A percentile compares a stretch with the other conserved stretches of the same genome.
Evolutionary conservation across 305 asterid species (phyloP).

Genomic region (Nicotiana rustica): DNA sequence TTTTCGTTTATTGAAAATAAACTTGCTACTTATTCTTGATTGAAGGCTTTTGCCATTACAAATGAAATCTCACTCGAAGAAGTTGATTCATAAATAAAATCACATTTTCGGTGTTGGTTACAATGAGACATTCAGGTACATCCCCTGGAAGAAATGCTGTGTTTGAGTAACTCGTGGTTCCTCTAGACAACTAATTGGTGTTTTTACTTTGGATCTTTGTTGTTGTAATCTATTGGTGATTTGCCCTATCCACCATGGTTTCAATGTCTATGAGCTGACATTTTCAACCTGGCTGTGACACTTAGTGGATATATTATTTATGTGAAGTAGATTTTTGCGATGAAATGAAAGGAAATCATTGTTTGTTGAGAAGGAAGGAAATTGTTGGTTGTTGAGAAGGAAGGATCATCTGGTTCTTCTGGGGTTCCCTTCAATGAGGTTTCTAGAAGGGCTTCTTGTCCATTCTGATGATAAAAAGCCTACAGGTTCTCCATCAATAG

Average conservation of each 20-base stretch:
- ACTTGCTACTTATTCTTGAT: neutral
- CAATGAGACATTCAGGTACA: slow-evolving; percentile 22
- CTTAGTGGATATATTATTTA: neutral
- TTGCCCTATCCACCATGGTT: neutral
- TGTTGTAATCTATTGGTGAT: neutral
- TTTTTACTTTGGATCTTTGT: neutral
- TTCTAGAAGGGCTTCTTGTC: neutral
- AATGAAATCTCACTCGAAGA: neutral
- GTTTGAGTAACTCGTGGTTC: neutral
- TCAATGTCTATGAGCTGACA: slow-evolving; percentile 18
- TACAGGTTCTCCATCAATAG: slow-evolving; percentile 8
- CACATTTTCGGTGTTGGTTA: slow-evolving; percentile 25
- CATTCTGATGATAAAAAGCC: neutral
- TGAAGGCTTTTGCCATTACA: slow-evolving; percentile 10
- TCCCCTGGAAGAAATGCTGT: neutral
- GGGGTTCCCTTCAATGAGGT: neutral
- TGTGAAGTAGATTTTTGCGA: neutral
- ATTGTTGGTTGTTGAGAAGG: slow-evolving; percentile 4
- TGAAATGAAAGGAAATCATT: slow-evolving; percentile 10
- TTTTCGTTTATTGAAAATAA: neutral
- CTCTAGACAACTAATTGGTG: slow-evolving; percentile 25
- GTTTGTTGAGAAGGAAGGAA: neutral
- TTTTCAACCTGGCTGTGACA: slow-evolving; percentile 3
- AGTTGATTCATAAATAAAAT: slow-evolving; percentile 22
- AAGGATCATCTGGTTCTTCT: slow-evolving; percentile 1